A percentile compares a stretch with the other conserved stretches of the same genome.
phyloP scores from a whole-genome alignment of 169 alveolate species.

The Hepatocystis sp. region DNA sequence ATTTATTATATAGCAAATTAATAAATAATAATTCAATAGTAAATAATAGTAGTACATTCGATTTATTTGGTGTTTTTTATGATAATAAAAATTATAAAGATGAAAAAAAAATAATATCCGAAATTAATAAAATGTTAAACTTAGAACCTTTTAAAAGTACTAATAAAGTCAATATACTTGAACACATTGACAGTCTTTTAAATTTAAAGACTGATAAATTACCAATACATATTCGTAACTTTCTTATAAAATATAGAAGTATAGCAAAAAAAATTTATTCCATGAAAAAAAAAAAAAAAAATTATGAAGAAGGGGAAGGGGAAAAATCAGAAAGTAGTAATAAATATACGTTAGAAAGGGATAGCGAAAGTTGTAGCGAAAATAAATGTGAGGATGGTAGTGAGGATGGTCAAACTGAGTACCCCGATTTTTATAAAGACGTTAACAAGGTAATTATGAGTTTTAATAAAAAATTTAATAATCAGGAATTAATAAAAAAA shows the following conservation, averaged over 20 bases:
- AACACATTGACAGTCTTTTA: constrained; percentile 61
- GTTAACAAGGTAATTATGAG: constrained; percentile 69
- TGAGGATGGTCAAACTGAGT: constrained; percentile 3
- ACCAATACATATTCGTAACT: constrained; percentile 45
- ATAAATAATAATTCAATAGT: constrained; percentile 27
- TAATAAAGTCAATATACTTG: constrained; percentile 21
- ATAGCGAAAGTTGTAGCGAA: background rate
- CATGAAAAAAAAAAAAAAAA: constrained; percentile 1
- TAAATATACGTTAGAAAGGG: background rate
- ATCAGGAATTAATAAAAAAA: constrained; percentile 49
- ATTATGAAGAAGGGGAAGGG: background rate
- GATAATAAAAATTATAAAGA: constrained; percentile 46
- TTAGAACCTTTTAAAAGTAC: constrained; percentile 75
- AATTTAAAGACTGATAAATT: constrained; percentile 43
- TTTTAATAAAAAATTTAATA: constrained; percentile 43
- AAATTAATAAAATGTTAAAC: constrained; percentile 45
- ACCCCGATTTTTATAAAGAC: constrained; percentile 24
- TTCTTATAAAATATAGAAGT: constrained; percentile 52
- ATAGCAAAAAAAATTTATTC: constrained; percentile 15
- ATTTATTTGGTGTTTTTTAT: constrained; percentile 74
- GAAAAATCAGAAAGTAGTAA: background rate
- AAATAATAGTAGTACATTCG: constrained; percentile 48
- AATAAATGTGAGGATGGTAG: background rate
- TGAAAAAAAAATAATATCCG: constrained; percentile 27
- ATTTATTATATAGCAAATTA: constrained; percentile 27